phyloP scores from a whole-genome alignment of 208 protist species.

The Acanthamoeba triangularis region DNA sequence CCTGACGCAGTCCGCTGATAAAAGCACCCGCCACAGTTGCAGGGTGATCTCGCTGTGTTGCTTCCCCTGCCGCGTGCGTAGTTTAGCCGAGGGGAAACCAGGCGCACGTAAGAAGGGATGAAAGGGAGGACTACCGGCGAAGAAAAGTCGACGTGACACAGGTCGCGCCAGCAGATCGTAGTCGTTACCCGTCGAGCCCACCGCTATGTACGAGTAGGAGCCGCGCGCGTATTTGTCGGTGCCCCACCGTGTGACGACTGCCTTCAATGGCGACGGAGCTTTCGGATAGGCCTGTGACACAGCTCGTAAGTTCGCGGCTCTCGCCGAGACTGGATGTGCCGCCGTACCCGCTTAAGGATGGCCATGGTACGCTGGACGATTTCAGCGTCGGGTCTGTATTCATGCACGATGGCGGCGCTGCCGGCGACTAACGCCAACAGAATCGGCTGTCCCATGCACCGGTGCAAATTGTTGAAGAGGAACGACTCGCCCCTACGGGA shows the following conservation, averaged over 20 bases:
- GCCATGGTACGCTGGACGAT: conserved; percentile 44
- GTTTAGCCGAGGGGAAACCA: background rate
- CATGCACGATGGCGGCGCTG: conserved; percentile 45
- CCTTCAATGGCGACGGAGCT: conserved; percentile 26
- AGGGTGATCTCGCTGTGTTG: conserved; percentile 66
- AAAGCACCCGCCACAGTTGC: conserved; percentile 50
- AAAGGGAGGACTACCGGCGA: conserved; percentile 75
- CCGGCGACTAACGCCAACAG: conserved; percentile 76
- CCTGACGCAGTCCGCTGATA: conserved; percentile 46
- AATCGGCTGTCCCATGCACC: conserved; percentile 64
- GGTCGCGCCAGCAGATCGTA: conserved; percentile 77
- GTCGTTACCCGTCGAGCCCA: conserved; percentile 45
- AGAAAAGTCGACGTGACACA: conserved; percentile 64
- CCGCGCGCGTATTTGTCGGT: conserved; percentile 58
- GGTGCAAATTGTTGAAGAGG: conserved; percentile 71
- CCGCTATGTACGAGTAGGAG: conserved; percentile 78
- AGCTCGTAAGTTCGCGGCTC: too few relatives aligned
- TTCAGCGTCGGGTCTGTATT: conserved; percentile 25
- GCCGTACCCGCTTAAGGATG: conserved; percentile 3
- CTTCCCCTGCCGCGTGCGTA: background rate
- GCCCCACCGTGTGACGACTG: conserved; percentile 77
- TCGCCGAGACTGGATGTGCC: background rate
- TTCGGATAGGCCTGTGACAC: conserved; percentile 22
- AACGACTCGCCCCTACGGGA: conserved; percentile 68
- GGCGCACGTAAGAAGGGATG: background rate